These are phyloP conservation scores for Termitomyces sp. DNA, from an alignment of 768 basidiomycete species.

Conservation along the genomic window DNA sequence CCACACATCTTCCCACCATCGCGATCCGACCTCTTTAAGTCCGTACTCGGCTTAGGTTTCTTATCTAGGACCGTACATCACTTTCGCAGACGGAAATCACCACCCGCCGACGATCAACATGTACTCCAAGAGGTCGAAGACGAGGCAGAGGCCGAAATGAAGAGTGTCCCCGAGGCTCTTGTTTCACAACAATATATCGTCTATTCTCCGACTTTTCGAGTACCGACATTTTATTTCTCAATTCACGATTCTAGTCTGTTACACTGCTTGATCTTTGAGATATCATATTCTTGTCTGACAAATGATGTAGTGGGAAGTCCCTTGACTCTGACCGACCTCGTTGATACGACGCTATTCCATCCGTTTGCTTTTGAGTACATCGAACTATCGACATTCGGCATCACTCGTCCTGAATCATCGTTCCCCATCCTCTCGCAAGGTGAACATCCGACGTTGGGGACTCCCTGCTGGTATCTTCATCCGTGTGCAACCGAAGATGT, in stretches of 20 bases:
- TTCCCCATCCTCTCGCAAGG: slow-evolving; percentile 84
- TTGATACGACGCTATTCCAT: slow-evolving; percentile 60
- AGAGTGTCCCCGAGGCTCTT: slow-evolving; percentile 28
- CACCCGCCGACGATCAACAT: slow-evolving; percentile 14
- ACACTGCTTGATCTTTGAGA: background rate
- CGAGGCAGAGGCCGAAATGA: slow-evolving; percentile 29
- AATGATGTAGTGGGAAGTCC: slow-evolving; percentile 57
- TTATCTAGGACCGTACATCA: slow-evolving; percentile 36
- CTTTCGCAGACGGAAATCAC: slow-evolving; percentile 11
- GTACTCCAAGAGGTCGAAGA: slow-evolving; percentile 35
- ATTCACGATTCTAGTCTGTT: slow-evolving; percentile 66
- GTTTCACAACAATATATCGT: slow-evolving; percentile 64
- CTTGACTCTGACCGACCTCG: slow-evolving; percentile 51
- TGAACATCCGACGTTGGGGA: slow-evolving; percentile 78
- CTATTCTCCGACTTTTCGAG: slow-evolving; percentile 75
- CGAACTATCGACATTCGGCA: slow-evolving; percentile 48
- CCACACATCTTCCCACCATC: slow-evolving; percentile 1
- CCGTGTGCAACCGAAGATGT: slow-evolving; percentile 74
- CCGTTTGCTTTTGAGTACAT: slow-evolving; percentile 38
- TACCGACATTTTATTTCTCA: slow-evolving; percentile 83
- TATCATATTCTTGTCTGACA: slow-evolving; percentile 6
- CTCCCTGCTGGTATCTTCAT: slow-evolving; percentile 82
- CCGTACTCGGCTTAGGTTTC: slow-evolving; percentile 39
- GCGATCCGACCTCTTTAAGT: slow-evolving; percentile 20
- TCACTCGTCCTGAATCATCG: slow-evolving; percentile 45